A percentile compares a stretch with the other conserved stretches of the same genome.
Conservation (phyloP, 2,329 filamentous ascomycete genomes). For the Ophiostoma populinum region DNA sequence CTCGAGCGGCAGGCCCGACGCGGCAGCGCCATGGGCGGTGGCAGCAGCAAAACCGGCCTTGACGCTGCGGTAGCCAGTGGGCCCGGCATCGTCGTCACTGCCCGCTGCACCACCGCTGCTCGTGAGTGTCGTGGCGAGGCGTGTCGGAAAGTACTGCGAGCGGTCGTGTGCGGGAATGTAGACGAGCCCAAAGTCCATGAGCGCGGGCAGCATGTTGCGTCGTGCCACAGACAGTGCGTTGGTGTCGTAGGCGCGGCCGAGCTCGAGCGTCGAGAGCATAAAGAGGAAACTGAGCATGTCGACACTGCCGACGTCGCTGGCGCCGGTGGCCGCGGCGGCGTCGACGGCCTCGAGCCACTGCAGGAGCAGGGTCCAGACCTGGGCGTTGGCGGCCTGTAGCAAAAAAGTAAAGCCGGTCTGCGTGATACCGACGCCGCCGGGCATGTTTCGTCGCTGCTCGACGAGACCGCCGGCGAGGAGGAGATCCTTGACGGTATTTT, state of each 20-base stretch:
- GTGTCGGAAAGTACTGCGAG: slow-evolving; percentile 69
- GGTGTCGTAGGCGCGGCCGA: slow-evolving; percentile 82
- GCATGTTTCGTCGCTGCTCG: slow-evolving; percentile 28
- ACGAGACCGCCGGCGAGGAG: slow-evolving; percentile 70
- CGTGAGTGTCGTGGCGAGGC: slow-evolving; percentile 85
- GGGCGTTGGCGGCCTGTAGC: slow-evolving; percentile 85
- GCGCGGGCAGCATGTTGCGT: slow-evolving; percentile 72
- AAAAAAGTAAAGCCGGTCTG: slow-evolving; percentile 89
- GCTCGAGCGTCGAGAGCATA: slow-evolving; percentile 80
- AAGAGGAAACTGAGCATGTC: slow-evolving; percentile 95
- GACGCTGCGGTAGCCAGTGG: slow-evolving; percentile 32
- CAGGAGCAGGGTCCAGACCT: slow-evolving; percentile 89
- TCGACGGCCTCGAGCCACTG: slow-evolving; percentile 82
- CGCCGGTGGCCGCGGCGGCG: slow-evolving; percentile 17
- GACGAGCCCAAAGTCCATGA: slow-evolving; percentile 84
- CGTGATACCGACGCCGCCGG: slow-evolving; percentile 53
- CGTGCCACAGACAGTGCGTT: slow-evolving; percentile 67
- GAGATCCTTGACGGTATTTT: slow-evolving; percentile 68
- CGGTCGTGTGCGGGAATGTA: slow-evolving; percentile 44
- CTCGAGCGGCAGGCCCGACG: slow-evolving; percentile 30
- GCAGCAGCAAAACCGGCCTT: slow-evolving; percentile 53
- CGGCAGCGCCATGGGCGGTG: slow-evolving; percentile 27
- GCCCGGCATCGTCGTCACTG: background rate
- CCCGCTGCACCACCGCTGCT: slow-evolving; percentile 45
- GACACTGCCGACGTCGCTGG: slow-evolving; percentile 62